A percentile compares a stretch with the other conserved stretches of the same genome.
Conservation (phyloP, 208 protist genomes). For the Acanthamoeba triangularis region DNA sequence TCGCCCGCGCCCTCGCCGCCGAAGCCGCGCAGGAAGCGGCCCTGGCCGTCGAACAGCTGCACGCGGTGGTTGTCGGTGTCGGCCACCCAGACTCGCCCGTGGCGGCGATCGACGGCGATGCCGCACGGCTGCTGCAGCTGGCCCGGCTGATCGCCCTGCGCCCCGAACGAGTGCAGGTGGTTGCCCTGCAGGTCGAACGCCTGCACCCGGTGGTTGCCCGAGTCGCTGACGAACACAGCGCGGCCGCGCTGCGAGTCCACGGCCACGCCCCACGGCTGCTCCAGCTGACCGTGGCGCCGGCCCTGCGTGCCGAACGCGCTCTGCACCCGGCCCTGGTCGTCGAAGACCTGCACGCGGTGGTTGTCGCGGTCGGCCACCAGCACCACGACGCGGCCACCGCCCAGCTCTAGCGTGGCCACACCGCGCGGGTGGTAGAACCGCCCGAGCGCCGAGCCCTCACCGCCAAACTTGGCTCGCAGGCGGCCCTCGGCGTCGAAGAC, state of each 20-base stretch:
- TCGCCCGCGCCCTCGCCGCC: not conserved
- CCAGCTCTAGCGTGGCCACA: not conserved
- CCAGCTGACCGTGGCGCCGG: not conserved
- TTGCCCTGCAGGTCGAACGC: not conserved
- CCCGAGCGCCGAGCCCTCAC: not conserved
- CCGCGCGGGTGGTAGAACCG: not conserved
- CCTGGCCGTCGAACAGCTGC: constrained; percentile 36
- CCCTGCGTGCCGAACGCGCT: not conserved
- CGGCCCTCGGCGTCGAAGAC: constrained; percentile 9
- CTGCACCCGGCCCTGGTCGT: not conserved
- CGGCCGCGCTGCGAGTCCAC: not conserved
- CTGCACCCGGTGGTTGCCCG: constrained; percentile 19
- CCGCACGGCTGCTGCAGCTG: constrained; percentile 13
- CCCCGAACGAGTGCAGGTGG: not conserved
- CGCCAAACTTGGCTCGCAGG: not conserved
- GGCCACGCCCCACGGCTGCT: constrained; percentile 25
- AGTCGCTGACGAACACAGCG: not conserved
- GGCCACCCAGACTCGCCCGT: not conserved
- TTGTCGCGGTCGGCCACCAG: constrained; percentile 24
- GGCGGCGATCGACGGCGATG: not conserved
- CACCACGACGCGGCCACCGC: not conserved
- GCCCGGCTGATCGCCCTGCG: not conserved
- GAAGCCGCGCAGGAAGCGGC: not conserved
- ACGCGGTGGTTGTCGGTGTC: constrained; percentile 25
- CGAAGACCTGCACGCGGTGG: constrained; percentile 11